phyloP scores from a whole-genome alignment of 2,329 filamentous ascomycete genomes.

The Aspergillus fijiensis region DNA sequence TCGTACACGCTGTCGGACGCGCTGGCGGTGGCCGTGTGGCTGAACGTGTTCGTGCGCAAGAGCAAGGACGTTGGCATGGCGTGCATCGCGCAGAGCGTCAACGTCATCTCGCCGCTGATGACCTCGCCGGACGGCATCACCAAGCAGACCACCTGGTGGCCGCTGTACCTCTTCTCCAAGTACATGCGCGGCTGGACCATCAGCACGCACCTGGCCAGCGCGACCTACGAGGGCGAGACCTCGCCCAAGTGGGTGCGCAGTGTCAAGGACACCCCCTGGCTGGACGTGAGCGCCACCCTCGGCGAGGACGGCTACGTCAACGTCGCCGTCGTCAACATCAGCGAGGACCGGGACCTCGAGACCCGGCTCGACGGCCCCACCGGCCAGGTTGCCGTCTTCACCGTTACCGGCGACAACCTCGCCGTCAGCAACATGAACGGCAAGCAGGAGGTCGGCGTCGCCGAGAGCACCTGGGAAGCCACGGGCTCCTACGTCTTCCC shows the following conservation, averaged over 20 bases:
- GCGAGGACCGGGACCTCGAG: constrained; percentile 59
- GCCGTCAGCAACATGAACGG: constrained; percentile 62
- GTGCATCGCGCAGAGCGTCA: constrained; percentile 74
- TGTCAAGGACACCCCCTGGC: constrained; percentile 65
- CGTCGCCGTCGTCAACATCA: constrained; percentile 72
- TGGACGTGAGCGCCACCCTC: constrained; percentile 43
- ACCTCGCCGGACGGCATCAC: constrained; percentile 63
- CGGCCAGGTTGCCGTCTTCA: constrained; percentile 59
- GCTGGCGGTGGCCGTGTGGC: constrained; percentile 70
- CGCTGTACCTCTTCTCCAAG: constrained; percentile 65
- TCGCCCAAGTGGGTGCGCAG: constrained; percentile 39
- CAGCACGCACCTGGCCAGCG: constrained; percentile 62
- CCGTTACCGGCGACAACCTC: constrained; percentile 59
- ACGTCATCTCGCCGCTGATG: constrained; percentile 76
- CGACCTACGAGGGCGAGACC: constrained; percentile 61
- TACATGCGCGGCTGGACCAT: constrained; percentile 74
- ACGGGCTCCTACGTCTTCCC: constrained; percentile 63
- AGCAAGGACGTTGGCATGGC: constrained; percentile 71
- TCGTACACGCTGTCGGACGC: constrained; percentile 72
- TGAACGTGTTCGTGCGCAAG: constrained; percentile 75
- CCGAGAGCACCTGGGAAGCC: constrained; percentile 64
- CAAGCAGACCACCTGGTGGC: constrained; percentile 75
- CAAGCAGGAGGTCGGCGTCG: constrained; percentile 61
- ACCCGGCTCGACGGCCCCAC: constrained; percentile 59
- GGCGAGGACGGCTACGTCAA: constrained; percentile 60